Percentiles rank a stretch among this genome's conserved stretches.
Conservation (phyloP, 345 rosid genomes). For the Aquilaria sinensis region DNA sequence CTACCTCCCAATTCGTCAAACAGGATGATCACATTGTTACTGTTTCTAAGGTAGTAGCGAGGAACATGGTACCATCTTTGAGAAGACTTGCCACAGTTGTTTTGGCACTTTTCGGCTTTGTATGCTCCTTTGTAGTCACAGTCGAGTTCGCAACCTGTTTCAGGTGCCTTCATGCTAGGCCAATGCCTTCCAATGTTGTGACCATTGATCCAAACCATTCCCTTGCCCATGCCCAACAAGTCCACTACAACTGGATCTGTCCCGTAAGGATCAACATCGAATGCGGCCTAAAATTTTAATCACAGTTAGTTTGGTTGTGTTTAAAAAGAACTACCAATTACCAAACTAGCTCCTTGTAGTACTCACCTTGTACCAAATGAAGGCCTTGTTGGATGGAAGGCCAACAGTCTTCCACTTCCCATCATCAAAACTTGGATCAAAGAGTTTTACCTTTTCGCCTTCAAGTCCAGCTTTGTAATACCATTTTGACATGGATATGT, state of each 20-base stretch:
- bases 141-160: constrained; percentile 10
- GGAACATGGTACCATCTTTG: constrained; percentile 45
- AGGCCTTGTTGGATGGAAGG: constrained; percentile 19
- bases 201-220: constrained; percentile 34
- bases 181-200: constrained; percentile 29
- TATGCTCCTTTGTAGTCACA: constrained; percentile 30
- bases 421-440: not conserved
- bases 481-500: constrained; percentile 30
- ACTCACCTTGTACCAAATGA: constrained; percentile 46
- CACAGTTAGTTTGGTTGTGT: not conserved
- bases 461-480: constrained; percentile 31
- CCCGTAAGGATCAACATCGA: constrained; percentile 26
- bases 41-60: constrained; percentile 16
- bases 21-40: constrained; percentile 22
- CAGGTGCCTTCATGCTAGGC: constrained; percentile 11
- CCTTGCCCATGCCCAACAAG: constrained; percentile 37
- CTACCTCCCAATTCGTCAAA: constrained; percentile 45
- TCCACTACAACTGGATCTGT: constrained; percentile 30
- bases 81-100: constrained; percentile 25
- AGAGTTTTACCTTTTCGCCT: constrained; percentile 19
- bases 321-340: not conserved
- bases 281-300: constrained; percentile 17
- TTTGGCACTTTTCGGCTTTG: constrained; percentile 8
- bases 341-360: too few relatives aligned
- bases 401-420: constrained; percentile 10